phyloP scores from a whole-genome alignment of 345 rosid genomes.

The Brassica carinata region DNA sequence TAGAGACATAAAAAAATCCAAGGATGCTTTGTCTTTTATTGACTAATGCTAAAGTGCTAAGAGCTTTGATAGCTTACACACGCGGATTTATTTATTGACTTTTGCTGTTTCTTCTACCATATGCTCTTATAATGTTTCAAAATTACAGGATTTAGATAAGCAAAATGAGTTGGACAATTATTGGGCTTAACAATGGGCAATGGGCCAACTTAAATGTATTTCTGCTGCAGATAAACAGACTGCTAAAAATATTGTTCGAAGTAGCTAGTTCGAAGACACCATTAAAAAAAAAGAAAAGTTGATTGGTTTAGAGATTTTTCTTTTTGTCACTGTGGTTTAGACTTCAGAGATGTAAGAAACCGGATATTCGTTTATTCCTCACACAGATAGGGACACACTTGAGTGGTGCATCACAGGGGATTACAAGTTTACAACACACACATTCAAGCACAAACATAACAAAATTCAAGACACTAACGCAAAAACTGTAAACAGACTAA shows the following conservation, averaged over 20 bases:
- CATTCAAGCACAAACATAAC: conserved; percentile 12
- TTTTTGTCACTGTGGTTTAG: too few species aligned
- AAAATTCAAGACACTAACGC: conserved; percentile 8
- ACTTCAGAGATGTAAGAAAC: not conserved
- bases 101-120: too few species aligned
- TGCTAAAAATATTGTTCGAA: not conserved
- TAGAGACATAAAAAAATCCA: not conserved
- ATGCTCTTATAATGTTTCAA: not conserved
- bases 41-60: not conserved
- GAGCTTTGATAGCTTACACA: too few species aligned
- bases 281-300: not conserved
- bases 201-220: conserved; percentile 18
- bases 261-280: not conserved
- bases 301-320: not conserved
- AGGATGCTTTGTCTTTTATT: not conserved
- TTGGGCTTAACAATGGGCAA: not conserved
- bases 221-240: not conserved
- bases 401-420: conserved; percentile 25
- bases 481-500: conserved; percentile 10
- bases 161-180: not conserved
- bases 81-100: too few species aligned
- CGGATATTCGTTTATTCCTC: conserved; percentile 35
- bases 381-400: conserved; percentile 23
- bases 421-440: conserved; percentile 27
- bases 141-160: not conserved